Base-by-base conservation (phyloP, 495 filamentous ascomycete species). In the Tuber calosporum region DNA sequence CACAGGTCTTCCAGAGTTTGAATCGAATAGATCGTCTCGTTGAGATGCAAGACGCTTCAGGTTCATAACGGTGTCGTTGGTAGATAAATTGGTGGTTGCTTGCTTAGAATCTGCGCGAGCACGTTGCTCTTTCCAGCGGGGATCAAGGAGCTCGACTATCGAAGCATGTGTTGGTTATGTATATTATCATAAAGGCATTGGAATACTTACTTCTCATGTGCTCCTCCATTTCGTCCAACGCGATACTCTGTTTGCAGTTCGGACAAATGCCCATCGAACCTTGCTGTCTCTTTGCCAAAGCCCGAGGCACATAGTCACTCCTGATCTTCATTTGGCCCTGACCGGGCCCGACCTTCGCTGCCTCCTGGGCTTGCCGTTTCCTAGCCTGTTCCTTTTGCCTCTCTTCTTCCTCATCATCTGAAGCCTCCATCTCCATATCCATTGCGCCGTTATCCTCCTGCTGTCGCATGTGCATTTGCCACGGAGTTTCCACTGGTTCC, bases 41-140 rank as follows among this genome's bases (percentile, higher is more conserved):
- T 96, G 93, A 70, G 90, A 93, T n/a, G 94, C 93, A 40, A 98
- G 87, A n/a, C 95, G 92, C 84, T 98, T 98, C 74, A 99, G 86
- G 79, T 99, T 98, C 81, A 91, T 92, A 73, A 93, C 94, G 38
- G 96, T 94, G 78, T 97, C 94, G 42, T 86, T 86, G 22, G 92
- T 96, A 6, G 89, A 91, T 6, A 99, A 84, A 75, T 97, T 97
- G 39, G 93, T 97, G 0, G 92, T 93, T 11, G 92, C 88, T 77
- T 88, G 92, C 72, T 95, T 88, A 17, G 90, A 89, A 36, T 96
- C 93, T 19, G 91, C 88, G 80, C 96, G 96, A 74, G 91, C 91
- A 70, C 92, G 91, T 82, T 98, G 93, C 81, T 97, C 93, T 83
- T 96, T 95, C 95, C 96, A 99, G 43, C 90, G 88, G 0, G 95